These are phyloP conservation scores for Punctularia strigosozonata DNA, from an alignment of 768 basidiomycete genomes.

Conservation along the genomic window DNA sequence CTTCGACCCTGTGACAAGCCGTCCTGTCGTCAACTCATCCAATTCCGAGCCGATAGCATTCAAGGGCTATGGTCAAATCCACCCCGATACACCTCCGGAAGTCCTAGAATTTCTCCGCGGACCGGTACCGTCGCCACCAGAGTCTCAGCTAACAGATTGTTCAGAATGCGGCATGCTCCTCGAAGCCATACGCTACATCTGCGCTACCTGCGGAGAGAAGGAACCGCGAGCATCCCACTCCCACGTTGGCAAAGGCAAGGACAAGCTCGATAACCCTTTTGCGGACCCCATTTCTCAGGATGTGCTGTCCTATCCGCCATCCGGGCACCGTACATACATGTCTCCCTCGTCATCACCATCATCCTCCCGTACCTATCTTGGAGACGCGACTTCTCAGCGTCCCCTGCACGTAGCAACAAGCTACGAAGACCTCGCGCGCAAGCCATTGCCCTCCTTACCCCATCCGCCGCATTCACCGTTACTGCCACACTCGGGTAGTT, in stretches of 20 bases:
- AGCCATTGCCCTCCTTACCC: background rate
- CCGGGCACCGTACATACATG: slow-evolving; percentile 8
- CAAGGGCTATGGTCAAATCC: slow-evolving; percentile 11
- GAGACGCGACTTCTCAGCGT: background rate
- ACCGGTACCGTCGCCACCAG: slow-evolving; percentile 37
- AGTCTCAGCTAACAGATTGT: slow-evolving; percentile 67
- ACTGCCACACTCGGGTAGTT: slow-evolving; percentile 10
- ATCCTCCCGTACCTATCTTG: background rate
- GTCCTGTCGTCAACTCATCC: slow-evolving; percentile 7
- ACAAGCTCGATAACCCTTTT: no score
- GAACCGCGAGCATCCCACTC: slow-evolving; percentile 21
- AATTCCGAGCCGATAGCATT: slow-evolving; percentile 9
- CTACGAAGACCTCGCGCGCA: no score
- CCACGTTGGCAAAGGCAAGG: slow-evolving; percentile 35
- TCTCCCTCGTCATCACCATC: slow-evolving; percentile 10
- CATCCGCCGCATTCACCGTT: background rate
- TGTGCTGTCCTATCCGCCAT: slow-evolving; percentile 19
- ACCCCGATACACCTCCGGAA: slow-evolving; percentile 34
- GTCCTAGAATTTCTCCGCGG: slow-evolving; percentile 36
- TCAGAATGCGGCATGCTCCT: slow-evolving; percentile 68
- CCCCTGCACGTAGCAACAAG: no score
- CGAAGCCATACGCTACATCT: slow-evolving; percentile 83
- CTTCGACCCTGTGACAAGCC: slow-evolving; percentile 24
- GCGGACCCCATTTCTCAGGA: slow-evolving; percentile 12
- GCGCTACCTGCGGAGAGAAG: slow-evolving; percentile 79